phyloP scores from a whole-genome alignment of 2,329 filamentous ascomycete genomes.

The Fusarium sp. region DNA sequence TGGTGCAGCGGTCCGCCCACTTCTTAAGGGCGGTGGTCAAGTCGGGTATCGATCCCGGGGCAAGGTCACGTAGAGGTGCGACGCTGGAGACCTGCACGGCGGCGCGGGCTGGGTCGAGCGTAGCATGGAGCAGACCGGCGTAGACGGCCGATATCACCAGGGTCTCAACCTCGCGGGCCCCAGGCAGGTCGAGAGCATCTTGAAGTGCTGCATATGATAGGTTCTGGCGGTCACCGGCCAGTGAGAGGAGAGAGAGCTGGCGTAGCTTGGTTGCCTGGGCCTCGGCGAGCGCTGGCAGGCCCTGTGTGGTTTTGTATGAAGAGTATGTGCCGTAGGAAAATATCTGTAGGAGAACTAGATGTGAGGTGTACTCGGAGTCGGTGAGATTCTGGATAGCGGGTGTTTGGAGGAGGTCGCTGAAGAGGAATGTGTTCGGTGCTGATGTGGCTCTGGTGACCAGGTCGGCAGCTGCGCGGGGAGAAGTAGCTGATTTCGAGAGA shows the following conservation, averaged over 20 bases:
- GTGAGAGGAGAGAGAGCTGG: constrained; percentile 88
- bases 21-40: constrained; percentile 78
- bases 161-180: constrained; percentile 81
- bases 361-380: constrained; percentile 70
- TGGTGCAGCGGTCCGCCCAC: constrained; percentile 85
- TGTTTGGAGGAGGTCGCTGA: constrained; percentile 90
- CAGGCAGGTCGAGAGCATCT: constrained; percentile 75
- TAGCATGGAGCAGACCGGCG: constrained; percentile 83
- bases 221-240: constrained; percentile 76
- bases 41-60: constrained; percentile 77
- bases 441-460: constrained; percentile 90
- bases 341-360: constrained; percentile 83
- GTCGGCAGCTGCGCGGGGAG: constrained; percentile 87
- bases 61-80: constrained; percentile 87
- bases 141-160: constrained; percentile 92
- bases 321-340: constrained; percentile 94
- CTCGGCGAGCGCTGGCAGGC: constrained; percentile 79
- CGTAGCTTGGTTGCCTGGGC: constrained; percentile 88
- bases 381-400: constrained; percentile 83
- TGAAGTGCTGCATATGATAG: constrained; percentile 83
- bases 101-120: constrained; percentile 83
- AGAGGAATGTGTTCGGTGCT: constrained; percentile 91
- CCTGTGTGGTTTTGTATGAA: constrained; percentile 70
- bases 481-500: constrained; percentile 87
- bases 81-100: constrained; percentile 85